Evolutionary conservation across 371 early-diverging fungal species (phyloP).

Genomic region (Mortierella sp.): DNA sequence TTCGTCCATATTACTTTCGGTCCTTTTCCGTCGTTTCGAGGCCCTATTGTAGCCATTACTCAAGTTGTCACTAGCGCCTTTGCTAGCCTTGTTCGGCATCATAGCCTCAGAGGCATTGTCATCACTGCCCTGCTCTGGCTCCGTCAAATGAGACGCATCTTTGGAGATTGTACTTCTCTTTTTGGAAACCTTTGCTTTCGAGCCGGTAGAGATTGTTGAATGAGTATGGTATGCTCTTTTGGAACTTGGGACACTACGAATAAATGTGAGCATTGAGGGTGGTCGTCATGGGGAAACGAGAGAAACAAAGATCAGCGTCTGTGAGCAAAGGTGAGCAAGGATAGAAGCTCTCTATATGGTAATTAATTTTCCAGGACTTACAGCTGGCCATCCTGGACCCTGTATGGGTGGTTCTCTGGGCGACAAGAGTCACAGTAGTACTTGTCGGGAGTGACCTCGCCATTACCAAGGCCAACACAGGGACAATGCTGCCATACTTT

Average conservation of each 20-base stretch:
- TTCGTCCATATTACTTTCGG: slow-evolving; percentile 33
- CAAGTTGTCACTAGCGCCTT: not conserved
- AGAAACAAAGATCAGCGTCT: not conserved
- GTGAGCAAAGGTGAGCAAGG: slow-evolving; percentile 5
- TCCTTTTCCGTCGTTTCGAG: slow-evolving; percentile 50
- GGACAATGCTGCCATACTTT: slow-evolving; percentile 93
- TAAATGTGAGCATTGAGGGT: not conserved
- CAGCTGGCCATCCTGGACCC: slow-evolving; percentile 55
- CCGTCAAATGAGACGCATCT: slow-evolving; percentile 11
- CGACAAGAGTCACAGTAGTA: slow-evolving; percentile 91
- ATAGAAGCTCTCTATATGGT: not conserved
- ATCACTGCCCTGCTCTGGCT: slow-evolving; percentile 12
- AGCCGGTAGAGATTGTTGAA: slow-evolving; percentile 4
- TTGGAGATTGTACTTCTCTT: slow-evolving; percentile 33
- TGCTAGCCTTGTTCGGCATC: slow-evolving; percentile 43
- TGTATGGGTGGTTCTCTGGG: slow-evolving; percentile 80
- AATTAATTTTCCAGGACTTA: slow-evolving; percentile 29
- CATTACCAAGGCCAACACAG: slow-evolving; percentile 82
- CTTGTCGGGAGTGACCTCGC: slow-evolving; percentile 80
- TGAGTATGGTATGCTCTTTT: slow-evolving; percentile 2
- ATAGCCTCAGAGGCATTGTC: slow-evolving; percentile 58
- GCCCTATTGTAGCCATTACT: slow-evolving; percentile 21
- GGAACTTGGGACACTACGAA: slow-evolving; percentile 12
- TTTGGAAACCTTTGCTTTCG: slow-evolving; percentile 32
- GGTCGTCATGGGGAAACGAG: not conserved